A percentile compares a stretch with the other conserved stretches of the same genome.
Conservation (phyloP, 1,139 yeast genomes). For the Diutina neorugosa region DNA sequence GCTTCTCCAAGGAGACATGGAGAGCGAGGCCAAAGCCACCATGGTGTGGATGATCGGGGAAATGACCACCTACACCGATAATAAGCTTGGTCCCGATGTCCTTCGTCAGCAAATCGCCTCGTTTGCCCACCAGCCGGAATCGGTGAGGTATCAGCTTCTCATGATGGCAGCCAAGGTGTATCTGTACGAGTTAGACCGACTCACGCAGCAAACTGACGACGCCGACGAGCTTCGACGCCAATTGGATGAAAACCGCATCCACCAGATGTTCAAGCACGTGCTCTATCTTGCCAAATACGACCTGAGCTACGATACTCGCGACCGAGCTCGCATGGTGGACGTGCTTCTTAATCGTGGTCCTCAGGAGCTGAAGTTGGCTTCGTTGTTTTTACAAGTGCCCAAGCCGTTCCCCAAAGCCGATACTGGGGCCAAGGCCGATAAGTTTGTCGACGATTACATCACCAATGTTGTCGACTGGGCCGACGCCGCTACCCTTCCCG, state of each 20-base stretch:
- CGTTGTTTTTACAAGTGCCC: slow-evolving; percentile 71
- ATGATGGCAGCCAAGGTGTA: slow-evolving; percentile 65
- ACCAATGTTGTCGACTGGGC: slow-evolving; percentile 15
- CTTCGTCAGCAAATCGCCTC: slow-evolving; percentile 44
- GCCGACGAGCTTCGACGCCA: not conserved
- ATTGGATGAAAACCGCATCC: not conserved
- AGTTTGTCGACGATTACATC: not conserved
- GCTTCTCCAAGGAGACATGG: slow-evolving; percentile 16
- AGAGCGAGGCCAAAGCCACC: slow-evolving; percentile 60
- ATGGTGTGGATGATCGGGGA: slow-evolving; percentile 91
- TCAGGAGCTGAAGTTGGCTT: slow-evolving; percentile 44
- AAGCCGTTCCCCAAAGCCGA: slow-evolving; percentile 46
- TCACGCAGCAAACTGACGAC: not conserved
- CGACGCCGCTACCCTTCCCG: slow-evolving; percentile 20
- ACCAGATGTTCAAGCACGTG: slow-evolving; percentile 45
- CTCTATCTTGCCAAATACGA: slow-evolving; percentile 67
- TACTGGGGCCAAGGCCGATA: not conserved
- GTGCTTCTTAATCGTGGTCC: slow-evolving; percentile 25
- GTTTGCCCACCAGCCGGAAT: slow-evolving; percentile 42
- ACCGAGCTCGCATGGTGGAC: slow-evolving; percentile 65
- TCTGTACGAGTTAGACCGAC: slow-evolving; percentile 27
- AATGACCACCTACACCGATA: slow-evolving; percentile 32
- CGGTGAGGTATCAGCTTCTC: slow-evolving; percentile 61
- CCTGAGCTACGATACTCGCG: slow-evolving; percentile 66
- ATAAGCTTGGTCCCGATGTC: slow-evolving; percentile 62